phyloP scores from a whole-genome alignment of 371 early-diverging fungal species.

The Apophysomyces elegans region DNA sequence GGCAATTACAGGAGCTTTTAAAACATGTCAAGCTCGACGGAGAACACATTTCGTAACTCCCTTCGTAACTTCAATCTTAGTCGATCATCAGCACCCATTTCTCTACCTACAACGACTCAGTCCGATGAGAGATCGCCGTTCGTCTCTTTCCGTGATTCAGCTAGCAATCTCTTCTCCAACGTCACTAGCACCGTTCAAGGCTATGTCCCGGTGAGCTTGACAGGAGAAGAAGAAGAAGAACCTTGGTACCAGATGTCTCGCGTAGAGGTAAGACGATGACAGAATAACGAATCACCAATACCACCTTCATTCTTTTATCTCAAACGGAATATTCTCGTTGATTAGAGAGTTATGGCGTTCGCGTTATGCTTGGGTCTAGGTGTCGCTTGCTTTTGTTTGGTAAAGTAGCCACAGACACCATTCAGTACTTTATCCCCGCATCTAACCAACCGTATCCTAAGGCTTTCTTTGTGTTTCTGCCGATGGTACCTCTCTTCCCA shows the following conservation, averaged over 20 bases:
- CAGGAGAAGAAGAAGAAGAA: conserved; percentile 46
- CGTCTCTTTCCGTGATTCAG: conserved; percentile 41
- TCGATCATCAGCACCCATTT: conserved; percentile 29
- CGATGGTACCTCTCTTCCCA: conserved; percentile 49
- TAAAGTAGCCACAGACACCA: conserved; percentile 14
- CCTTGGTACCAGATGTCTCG: conserved; percentile 59
- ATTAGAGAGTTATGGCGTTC: conserved; percentile 54
- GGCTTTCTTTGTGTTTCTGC: conserved; percentile 54
- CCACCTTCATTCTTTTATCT: background rate
- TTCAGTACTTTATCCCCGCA: background rate
- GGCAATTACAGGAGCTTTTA: background rate
- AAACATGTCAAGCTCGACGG: conserved; percentile 24
- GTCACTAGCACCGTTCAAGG: conserved; percentile 49
- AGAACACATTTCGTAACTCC: conserved; percentile 45
- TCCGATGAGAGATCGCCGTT: conserved; percentile 21
- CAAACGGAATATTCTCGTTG: background rate
- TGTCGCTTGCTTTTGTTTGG: conserved; percentile 50
- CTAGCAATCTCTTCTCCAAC: conserved; percentile 44
- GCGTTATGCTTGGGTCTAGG: conserved; percentile 54
- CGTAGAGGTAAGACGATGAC: conserved; percentile 37
- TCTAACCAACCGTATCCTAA: conserved; percentile 6
- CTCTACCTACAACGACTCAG: conserved; percentile 23
- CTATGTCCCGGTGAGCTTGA: conserved; percentile 42
- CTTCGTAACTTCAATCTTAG: conserved; percentile 46
- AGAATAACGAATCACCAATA: background rate